These are phyloP conservation scores for Aspergillus puulaauensis DNA, from an alignment of 2,329 filamentous ascomycete species.

Conservation along the genomic window DNA sequence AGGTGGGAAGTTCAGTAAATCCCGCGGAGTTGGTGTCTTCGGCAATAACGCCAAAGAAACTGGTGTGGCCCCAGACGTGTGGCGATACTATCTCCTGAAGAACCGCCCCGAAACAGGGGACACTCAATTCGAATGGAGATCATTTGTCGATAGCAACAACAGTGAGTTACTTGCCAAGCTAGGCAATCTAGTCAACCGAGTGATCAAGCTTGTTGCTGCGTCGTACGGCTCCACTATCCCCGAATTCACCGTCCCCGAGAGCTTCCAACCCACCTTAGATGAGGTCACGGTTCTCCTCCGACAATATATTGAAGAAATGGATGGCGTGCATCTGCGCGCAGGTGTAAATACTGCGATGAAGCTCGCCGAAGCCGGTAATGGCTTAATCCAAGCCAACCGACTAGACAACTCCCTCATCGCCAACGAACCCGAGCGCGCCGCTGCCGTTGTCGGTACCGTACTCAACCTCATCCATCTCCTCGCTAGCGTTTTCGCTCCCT, in stretches of 20 bases:
- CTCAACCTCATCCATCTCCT: constrained; percentile 82
- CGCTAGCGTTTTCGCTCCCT: constrained; percentile 75
- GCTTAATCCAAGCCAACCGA: constrained; percentile 58
- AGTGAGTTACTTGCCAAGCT: constrained; percentile 77
- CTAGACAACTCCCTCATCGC: constrained; percentile 63
- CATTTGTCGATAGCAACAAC: constrained; percentile 83
- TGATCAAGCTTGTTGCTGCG: constrained; percentile 71
- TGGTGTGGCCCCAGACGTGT: constrained; percentile 81
- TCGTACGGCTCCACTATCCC: constrained; percentile 60
- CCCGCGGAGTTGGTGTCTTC: constrained; percentile 84
- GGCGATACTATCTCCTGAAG: constrained; percentile 86
- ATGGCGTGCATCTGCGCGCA: constrained; percentile 60
- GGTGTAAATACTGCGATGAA: constrained; percentile 56
- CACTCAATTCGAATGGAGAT: constrained; percentile 85
- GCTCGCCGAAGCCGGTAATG: constrained; percentile 60
- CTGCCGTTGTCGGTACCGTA: constrained; percentile 70
- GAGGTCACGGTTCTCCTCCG: constrained; percentile 55
- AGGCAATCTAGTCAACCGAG: constrained; percentile 70
- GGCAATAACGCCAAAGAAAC: constrained; percentile 86
- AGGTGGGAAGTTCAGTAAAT: constrained; percentile 90
- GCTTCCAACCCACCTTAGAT: constrained; percentile 39
- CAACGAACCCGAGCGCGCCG: constrained; percentile 59
- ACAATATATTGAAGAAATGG: constrained; percentile 58
- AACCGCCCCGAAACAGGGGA: constrained; percentile 83
- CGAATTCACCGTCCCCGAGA: constrained; percentile 41